Evolutionary conservation across 305 asterid genomes (phyloP).

Genomic region (Fraxinus dipetala): DNA sequence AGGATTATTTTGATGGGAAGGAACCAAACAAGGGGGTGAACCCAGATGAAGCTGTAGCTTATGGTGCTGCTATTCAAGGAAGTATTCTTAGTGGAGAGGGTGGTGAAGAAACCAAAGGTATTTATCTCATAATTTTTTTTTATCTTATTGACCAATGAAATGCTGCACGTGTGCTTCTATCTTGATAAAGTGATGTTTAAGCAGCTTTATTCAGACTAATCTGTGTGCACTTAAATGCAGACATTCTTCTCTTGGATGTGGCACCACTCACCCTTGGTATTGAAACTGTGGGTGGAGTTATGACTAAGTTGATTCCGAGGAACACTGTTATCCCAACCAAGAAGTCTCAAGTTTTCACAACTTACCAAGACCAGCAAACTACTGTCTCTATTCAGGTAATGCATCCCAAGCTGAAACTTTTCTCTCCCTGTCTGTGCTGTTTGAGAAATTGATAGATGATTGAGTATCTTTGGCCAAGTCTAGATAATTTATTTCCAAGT

Average conservation of each 20-base stretch:
- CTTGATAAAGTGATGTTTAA: background rate
- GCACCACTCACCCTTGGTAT: slow-evolving; percentile 60
- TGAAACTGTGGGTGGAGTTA: slow-evolving; percentile 28
- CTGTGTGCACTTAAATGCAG: slow-evolving; percentile 22
- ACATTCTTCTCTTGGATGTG: slow-evolving; percentile 53
- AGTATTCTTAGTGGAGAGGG: slow-evolving; percentile 55
- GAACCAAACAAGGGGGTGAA: slow-evolving; percentile 56
- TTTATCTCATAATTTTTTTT: background rate
- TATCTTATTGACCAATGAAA: background rate
- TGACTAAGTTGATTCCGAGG: slow-evolving; percentile 22
- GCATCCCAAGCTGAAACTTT: slow-evolving; percentile 7
- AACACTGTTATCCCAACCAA: slow-evolving; percentile 56
- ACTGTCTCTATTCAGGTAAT: slow-evolving; percentile 22
- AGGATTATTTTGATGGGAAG: slow-evolving; percentile 49
- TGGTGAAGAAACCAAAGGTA: slow-evolving; percentile 60
- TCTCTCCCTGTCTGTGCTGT: background rate
- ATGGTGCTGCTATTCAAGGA: slow-evolving; percentile 58
- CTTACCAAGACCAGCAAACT: slow-evolving; percentile 30
- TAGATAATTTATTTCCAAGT: background rate
- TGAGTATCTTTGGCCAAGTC: background rate
- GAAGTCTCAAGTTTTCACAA: slow-evolving; percentile 55
- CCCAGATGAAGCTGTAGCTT: slow-evolving; percentile 58
- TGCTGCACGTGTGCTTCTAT: background rate
- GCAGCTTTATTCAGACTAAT: background rate
- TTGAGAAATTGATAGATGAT: background rate